Evolutionary conservation across 306 rosid genomes (phyloP).

Genomic region (Corylus avellana): DNA sequence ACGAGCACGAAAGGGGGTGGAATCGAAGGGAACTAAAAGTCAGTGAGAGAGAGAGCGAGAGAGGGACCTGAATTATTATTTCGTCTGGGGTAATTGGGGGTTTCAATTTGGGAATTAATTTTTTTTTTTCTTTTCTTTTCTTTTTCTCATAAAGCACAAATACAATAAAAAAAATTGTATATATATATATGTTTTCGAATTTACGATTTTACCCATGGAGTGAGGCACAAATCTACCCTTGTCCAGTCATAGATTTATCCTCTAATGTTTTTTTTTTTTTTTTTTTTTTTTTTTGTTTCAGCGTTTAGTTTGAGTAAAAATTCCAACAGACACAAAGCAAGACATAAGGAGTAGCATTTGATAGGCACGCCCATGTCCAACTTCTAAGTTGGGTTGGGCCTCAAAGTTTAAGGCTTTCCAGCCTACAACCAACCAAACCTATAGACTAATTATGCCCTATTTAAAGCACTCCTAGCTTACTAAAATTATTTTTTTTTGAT

Average conservation of each 20-base stretch:
- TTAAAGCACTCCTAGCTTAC: too few species aligned
- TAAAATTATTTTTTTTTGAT: too few species aligned
- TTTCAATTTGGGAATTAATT: constrained; percentile 28
- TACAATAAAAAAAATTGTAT: not conserved
- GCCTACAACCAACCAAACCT: not conserved
- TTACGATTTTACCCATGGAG: not conserved
- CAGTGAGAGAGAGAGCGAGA: not conserved
- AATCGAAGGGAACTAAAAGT: constrained; percentile 5
- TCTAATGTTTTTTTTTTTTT: too few species aligned
- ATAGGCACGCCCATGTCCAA: not conserved
- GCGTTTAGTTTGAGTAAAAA: too few species aligned
- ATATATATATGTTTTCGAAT: not conserved
- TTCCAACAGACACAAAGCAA: not conserved
- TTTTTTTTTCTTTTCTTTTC: not conserved
- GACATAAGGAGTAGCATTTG: too few species aligned
- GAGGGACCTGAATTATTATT: not conserved
- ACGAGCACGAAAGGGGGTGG: not conserved
- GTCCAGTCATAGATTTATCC: not conserved
- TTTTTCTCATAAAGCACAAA: not conserved
- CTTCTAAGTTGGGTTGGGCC: not conserved
- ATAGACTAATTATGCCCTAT: too few species aligned
- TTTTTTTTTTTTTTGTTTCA: too few species aligned
- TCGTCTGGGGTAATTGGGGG: constrained; percentile 18
- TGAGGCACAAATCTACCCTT: not conserved
- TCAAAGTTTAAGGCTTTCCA: not conserved